Percentiles rank a stretch among this genome's conserved stretches.
Conservation (phyloP, 352 stramenopile species). For the Phytophthora syringae region DNA sequence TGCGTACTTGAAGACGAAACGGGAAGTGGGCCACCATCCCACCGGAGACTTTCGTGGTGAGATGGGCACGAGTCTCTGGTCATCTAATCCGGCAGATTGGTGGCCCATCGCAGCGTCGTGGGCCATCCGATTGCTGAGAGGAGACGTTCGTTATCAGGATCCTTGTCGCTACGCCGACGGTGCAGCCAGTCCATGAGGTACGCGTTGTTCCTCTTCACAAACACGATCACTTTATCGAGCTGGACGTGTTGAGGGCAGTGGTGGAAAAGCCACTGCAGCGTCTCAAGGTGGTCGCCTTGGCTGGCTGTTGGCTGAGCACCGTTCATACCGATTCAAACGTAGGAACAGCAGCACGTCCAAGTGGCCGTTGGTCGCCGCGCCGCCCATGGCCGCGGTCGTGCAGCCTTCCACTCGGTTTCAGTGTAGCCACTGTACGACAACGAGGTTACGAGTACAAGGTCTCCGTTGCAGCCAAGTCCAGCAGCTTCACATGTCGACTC, state of each 20-base stretch:
- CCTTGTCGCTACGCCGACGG: neutral
- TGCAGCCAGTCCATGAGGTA: slow-evolving; percentile 30
- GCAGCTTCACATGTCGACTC: no score
- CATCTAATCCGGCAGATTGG: slow-evolving; percentile 22
- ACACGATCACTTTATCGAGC: slow-evolving; percentile 23
- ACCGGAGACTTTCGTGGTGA: neutral
- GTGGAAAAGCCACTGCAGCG: slow-evolving; percentile 29
- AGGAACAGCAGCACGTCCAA: slow-evolving; percentile 40
- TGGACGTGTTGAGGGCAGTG: no score
- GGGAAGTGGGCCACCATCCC: slow-evolving; percentile 9
- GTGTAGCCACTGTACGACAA: no score
- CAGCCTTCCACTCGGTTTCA: slow-evolving; percentile 12
- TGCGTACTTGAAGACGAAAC: slow-evolving; percentile 13
- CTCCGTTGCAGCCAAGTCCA: no score
- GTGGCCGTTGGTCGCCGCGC: slow-evolving; percentile 27
- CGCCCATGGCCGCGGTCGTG: slow-evolving; percentile 25
- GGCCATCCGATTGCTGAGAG: slow-evolving; percentile 15
- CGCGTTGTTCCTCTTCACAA: slow-evolving; percentile 25
- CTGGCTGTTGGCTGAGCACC: slow-evolving; percentile 11
- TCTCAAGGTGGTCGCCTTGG: slow-evolving; percentile 22
- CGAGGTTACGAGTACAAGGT: no score
- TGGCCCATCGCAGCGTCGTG: slow-evolving; percentile 12
- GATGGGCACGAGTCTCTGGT: slow-evolving; percentile 8
- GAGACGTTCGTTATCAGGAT: slow-evolving; percentile 12
- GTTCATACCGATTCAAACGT: slow-evolving; percentile 17